Percentiles rank a stretch among this genome's conserved stretches.
Conservation (phyloP, 2,329 filamentous ascomycete species). For the Gnomoniopsis smithogilvyi region DNA sequence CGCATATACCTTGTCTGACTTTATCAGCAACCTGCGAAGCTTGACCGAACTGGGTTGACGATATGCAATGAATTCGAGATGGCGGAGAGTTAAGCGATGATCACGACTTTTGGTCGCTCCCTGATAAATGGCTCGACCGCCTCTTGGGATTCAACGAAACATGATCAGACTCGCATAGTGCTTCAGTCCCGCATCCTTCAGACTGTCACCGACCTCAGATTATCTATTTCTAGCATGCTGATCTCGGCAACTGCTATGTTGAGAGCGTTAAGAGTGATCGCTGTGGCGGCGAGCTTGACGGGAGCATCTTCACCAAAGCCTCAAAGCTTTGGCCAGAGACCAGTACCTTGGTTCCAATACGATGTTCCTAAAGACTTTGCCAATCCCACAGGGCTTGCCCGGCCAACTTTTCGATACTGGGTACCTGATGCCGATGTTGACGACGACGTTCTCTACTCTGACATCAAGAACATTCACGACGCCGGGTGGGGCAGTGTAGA, state of each 20-base stretch:
- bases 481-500: constrained; percentile 8
- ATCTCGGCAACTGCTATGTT: too few species aligned
- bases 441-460: constrained; percentile 9
- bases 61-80: background rate
- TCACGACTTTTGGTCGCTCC: too few species aligned
- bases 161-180: too few species aligned
- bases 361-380: constrained; percentile 1
- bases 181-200: too few species aligned
- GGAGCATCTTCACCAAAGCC: constrained; percentile 1
- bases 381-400: constrained; percentile 6
- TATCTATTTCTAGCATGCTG: background rate
- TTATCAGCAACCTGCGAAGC: background rate
- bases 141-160: too few species aligned
- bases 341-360: constrained; percentile 3
- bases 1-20: background rate
- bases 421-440: constrained; percentile 9
- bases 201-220: background rate
- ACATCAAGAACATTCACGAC: constrained; percentile 1
- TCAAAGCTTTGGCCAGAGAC: constrained; percentile 1
- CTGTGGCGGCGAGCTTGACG: background rate
- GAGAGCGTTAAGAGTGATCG: background rate
- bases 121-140: too few species aligned
- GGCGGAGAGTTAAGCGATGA: too few species aligned
- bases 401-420: constrained; percentile 9
- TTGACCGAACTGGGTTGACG: background rate